These are phyloP conservation scores for Mycena rosella DNA, from an alignment of 768 basidiomycete species.

Conservation along the genomic window DNA sequence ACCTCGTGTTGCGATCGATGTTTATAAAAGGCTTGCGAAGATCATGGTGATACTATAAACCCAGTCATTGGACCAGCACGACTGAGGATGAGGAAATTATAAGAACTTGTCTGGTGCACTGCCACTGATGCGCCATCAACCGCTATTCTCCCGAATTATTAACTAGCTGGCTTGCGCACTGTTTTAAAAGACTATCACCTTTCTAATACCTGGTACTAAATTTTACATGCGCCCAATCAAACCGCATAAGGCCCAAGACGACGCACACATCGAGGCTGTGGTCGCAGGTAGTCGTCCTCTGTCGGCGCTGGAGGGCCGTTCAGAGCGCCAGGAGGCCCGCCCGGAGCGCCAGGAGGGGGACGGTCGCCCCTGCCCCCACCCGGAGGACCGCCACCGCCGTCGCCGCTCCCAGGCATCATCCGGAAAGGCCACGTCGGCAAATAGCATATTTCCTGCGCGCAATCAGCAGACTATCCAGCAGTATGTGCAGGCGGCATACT, in stretches of 20 bases:
- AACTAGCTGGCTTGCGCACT: too few relatives aligned
- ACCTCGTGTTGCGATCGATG: too few relatives aligned
- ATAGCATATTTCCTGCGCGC: constrained; percentile 40
- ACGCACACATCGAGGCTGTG: constrained; percentile 28
- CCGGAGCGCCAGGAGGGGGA: not conserved
- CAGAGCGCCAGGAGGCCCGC: not conserved
- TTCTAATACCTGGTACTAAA: too few relatives aligned
- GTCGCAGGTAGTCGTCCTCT: constrained; percentile 18
- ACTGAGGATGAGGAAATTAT: too few relatives aligned
- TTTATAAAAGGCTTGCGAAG: too few relatives aligned
- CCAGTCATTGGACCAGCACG: too few relatives aligned
- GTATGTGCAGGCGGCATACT: constrained; percentile 16
- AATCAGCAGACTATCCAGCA: not conserved
- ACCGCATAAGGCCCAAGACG: constrained; percentile 15
- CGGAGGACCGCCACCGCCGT: constrained; percentile 3
- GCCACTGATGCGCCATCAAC: too few relatives aligned
- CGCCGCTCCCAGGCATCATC: not conserved
- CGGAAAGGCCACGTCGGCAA: constrained; percentile 40
- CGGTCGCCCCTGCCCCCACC: not conserved
- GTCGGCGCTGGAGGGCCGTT: not conserved
- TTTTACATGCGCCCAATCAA: not conserved
- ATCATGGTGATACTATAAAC: too few relatives aligned
- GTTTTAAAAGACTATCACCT: too few relatives aligned
- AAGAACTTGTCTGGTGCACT: too few relatives aligned
- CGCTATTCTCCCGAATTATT: too few relatives aligned